Evolutionary conservation across 805 yeast genomes (phyloP), one percentile per base, ranked within the genome.

Genomic region (Candida coleopterorum): DNA sequence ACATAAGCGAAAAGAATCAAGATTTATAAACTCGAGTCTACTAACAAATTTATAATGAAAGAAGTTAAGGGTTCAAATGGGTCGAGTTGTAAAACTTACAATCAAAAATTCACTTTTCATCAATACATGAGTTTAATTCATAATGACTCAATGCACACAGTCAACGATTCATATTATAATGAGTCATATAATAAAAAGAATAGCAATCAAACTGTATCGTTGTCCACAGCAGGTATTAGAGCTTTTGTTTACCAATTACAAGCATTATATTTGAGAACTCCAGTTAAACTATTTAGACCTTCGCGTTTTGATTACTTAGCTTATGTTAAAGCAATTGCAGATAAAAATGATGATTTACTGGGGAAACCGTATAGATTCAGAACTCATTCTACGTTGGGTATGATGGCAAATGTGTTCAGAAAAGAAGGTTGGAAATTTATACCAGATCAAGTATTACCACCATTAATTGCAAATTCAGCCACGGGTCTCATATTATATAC

Each of bases 401-500:
- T 89, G 48, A 57, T 90, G 21, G 65, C 77, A 31, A 74, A 75
- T 37, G 94, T 95, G 0, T 65, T 87, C 22, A 75, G 71, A 43
- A 72, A 74, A 39, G 85, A 82, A 48, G 97, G 97, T 2, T 85
- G 96, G 95, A 65, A 71, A 38, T 85, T 85, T 45, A 77, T 90
- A 10, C 96, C 96, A 0, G 85, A 85, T 42, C 82, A 80, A 42
- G 79, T 88, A 1, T 58, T 89, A 16, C 97, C 97, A 2, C 97
- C 97, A 1, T 60, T 90, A 29, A 43, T 89, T 1, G 95, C 94
- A 11, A 90, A 90, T 53, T 83, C 95, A 11, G 81, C 83, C n/a
- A 81, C 94, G 1, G 97, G 97, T 2, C 62, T 86, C 7, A 84
- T 88, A 1, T 64, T 90, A 11, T 90, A 90, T 55, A 84, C 95